Evolutionary conservation across 2,329 filamentous ascomycete species (phyloP), one percentile per base, ranked within the genome.

Genomic region (Sordariomycetes sp.): DNA sequence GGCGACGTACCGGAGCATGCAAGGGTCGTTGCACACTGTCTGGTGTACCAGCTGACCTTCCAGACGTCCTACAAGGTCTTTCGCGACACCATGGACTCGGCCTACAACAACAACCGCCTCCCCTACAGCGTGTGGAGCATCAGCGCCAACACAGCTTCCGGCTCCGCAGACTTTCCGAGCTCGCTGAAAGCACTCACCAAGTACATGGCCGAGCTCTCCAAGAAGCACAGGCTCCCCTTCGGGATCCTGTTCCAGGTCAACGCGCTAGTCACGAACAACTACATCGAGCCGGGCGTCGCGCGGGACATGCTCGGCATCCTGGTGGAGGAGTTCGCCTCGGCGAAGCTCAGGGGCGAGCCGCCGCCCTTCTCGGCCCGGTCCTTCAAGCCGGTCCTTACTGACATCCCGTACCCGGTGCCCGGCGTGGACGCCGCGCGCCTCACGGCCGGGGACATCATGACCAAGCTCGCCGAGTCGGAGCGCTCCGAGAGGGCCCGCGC

Each of bases 241-340:
- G 66, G 70, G 0, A 65, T 85, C 1, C 72, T 81, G 6, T 88
- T 83, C 64, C 85, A 88, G 62, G 71, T 89, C 5, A 79, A 87
- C 55, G 78, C 77, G 18, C 70, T 92, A 5, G 81, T 84, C 0
- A 75, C 78, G 64, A 87, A 88, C 62, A 82, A 80, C 24, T 82
- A 79, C 58, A 72, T 90, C 1, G 72, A 81, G 14, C 86, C 87
- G 0, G 63, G 65, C 0, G 79, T 71, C 1, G 80, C 83, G 0
- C 53, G 73, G 0, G 61, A 66, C 1, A 65, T 89, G 5, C 67
- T 83, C 1, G 65, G 70, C 0, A 62, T 72, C 1, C 70, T 87
- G 1, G 65, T 69, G 3, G 48, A 61, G 0, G 61, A 74, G 0
- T 69, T 70, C 3, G 18, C 28, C 1, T 65, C 53, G 50, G 69